Evolutionary conservation across 495 filamentous ascomycete genomes (phyloP).

Genomic region (Alectoria sarmentosa): DNA sequence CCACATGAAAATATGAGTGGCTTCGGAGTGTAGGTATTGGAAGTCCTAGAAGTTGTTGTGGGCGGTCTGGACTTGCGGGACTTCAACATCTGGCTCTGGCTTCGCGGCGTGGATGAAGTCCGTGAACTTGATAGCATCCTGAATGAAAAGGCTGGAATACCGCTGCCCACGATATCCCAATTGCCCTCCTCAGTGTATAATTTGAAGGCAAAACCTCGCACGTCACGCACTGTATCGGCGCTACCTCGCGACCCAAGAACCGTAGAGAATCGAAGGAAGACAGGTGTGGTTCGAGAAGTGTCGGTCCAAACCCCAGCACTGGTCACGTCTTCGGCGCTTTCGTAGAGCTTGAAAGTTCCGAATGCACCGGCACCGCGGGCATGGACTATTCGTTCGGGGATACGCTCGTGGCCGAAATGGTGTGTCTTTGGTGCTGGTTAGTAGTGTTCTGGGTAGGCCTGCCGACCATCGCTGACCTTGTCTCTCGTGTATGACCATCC

Average conservation of each 20-base stretch:
- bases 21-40: constrained; percentile 53
- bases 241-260: constrained; percentile 71
- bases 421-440: constrained; percentile 47
- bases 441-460: neutral
- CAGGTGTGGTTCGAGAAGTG: constrained; percentile 67
- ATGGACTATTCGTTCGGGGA: constrained; percentile 85
- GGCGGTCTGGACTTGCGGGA: constrained; percentile 52
- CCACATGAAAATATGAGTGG: constrained; percentile 84
- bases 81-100: constrained; percentile 75
- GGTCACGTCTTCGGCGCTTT: constrained; percentile 64
- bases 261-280: constrained; percentile 79
- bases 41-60: constrained; percentile 62
- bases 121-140: constrained; percentile 66
- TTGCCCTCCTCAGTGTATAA: constrained; percentile 61
- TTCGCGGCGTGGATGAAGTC: constrained; percentile 74
- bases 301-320: constrained; percentile 70
- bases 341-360: constrained; percentile 68
- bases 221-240: constrained; percentile 75
- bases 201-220: constrained; percentile 75
- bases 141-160: constrained; percentile 67
- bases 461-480: constrained; percentile 40
- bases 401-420: constrained; percentile 81
- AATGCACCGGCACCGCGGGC: constrained; percentile 80
- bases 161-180: constrained; percentile 58
- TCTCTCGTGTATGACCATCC: constrained; percentile 72